Evolutionary conservation across 441 rosid genomes (phyloP), one percentile per base, ranked within the genome.

Genomic region (Eutrema salsugineum): DNA sequence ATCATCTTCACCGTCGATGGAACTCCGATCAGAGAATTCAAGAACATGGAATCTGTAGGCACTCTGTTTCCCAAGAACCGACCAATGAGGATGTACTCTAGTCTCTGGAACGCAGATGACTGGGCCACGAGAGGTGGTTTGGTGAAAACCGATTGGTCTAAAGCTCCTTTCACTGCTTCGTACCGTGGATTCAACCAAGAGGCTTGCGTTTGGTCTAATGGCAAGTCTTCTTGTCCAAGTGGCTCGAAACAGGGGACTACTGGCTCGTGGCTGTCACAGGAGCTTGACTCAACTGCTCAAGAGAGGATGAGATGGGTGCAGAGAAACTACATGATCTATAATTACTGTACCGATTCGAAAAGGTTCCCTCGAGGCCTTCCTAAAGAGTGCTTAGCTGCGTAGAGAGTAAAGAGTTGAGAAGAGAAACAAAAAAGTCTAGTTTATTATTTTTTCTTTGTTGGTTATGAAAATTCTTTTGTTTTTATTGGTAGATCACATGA

Each of bases 51-150:
- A 8, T 57, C 83, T 6, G 6, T 44, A 3, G 83, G 83, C 8
- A 75, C 77, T 42, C 50, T 78, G n/a, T 80, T 80, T 15, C 83
- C 83, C 11, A 80, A 80, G 70, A 80, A 68, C 63, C 64, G 40
- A 50, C 80, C 83, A 35, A 80, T 80, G 83, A 80, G 83, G 7
- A 80, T 80, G 68, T 80, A 80, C 19, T 80, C 83, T 0, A 80
- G 83, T 46, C 78, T 80, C 1, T 80, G 83, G 83, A 80, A 80
- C 40, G 83, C 83, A 3, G 83, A 80, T 32, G 80, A 80, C 44
- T 80, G 83, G 83, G 83, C 83, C 1, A 77, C 81, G 0, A 75
- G 84, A 51, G 84, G 84, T 32, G 84, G 84, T n/a, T 53, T 81
- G 35, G 81, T 81, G 28, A 81, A 81, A 73, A 77, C 81, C 2